Base-by-base conservation (phyloP, 2,329 filamentous ascomycete species). In the Penicillium sp. region DNA sequence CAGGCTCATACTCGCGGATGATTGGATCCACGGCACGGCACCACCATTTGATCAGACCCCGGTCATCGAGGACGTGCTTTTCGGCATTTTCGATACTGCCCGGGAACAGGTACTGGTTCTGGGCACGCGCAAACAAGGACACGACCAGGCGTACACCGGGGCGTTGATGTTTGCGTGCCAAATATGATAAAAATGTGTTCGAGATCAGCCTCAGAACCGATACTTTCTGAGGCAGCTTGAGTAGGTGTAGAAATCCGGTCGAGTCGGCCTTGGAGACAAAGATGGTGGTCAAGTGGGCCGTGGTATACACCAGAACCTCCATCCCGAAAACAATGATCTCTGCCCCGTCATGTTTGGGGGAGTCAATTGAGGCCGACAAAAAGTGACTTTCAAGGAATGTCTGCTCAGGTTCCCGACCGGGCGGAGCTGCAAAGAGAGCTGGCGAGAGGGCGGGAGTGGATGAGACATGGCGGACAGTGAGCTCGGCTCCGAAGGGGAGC, bases 261-360 rank as follows among this genome's bases (percentile, higher is more conserved):
- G 94, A 96, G 74, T 99, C 94, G 44, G 94, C 94, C 73, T 99
- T 99, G 57, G 92, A 92, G 22, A 99, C 87, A 69, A 99, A 99
- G 48, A 97, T 81, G 4, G 89, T 96, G 1, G 88, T 95, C 22
- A 90, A 82, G 62, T 83, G 81, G 41, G 83, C 81, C 0, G 92
- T 96, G 0, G 85, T 88, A 73, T 95, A 99, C 54, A 99, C 82
- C 62, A 94, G 80, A 46, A 96, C 79, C 69, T 99, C 94, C 56
- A 99, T 81, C 14, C 88, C 92, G 52, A 95, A 86, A 8, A 92
- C 80, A 6, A 96, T 74, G 1, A 95, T 79, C 55, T 84, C 79
- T 18, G 74, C 52, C 4, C 54, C 63, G 39, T 63, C 54, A 36
- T 51, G 54, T 25, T 63, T 56, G 3, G 62, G 50, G 53, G 64